These are phyloP conservation scores for Venustampulla echinocandica DNA, from an alignment of 495 filamentous ascomycete species.

Conservation along the genomic window DNA sequence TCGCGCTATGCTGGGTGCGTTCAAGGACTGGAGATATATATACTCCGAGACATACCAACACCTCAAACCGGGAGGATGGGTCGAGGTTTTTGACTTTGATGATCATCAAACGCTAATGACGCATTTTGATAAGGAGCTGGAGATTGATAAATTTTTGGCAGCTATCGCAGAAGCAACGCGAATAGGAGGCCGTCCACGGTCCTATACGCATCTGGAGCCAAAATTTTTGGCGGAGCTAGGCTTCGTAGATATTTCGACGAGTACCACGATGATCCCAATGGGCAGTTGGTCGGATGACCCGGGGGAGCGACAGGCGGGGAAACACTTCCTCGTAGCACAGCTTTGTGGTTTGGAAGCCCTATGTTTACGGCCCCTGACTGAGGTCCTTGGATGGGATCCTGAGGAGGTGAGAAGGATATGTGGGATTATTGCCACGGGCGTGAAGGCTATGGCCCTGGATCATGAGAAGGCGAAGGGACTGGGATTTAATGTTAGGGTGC, in stretches of 20 bases:
- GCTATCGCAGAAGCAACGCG: slow-evolving; percentile 35
- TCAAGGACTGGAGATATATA: slow-evolving; percentile 51
- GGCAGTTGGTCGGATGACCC: slow-evolving; percentile 46
- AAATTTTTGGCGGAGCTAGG: slow-evolving; percentile 44
- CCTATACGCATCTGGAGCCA: slow-evolving; percentile 45
- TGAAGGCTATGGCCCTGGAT: slow-evolving; percentile 39
- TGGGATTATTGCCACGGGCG: slow-evolving; percentile 42
- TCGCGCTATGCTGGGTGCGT: slow-evolving; percentile 54
- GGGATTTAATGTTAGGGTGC: slow-evolving; percentile 39
- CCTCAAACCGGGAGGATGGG: slow-evolving; percentile 55
- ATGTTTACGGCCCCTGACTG: slow-evolving; percentile 52
- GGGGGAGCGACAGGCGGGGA: slow-evolving; percentile 47
- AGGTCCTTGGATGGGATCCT: slow-evolving; percentile 45
- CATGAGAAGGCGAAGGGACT: slow-evolving; percentile 31
- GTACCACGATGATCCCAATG: slow-evolving; percentile 50
- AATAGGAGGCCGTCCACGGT: slow-evolving; percentile 38
- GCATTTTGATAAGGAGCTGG: slow-evolving; percentile 32
- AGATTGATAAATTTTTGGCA: slow-evolving; percentile 25
- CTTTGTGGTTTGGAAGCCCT: slow-evolving; percentile 59
- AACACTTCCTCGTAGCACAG: slow-evolving; percentile 55
- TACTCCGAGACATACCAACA: slow-evolving; percentile 53
- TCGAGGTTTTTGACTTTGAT: slow-evolving; percentile 54
- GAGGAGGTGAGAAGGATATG: slow-evolving; percentile 47
- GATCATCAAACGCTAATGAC: slow-evolving; percentile 30
- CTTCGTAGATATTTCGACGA: slow-evolving; percentile 50